A percentile compares a stretch with the other conserved stretches of the same genome.
Evolutionary conservation across 345 rosid genomes (phyloP).

Genomic region (Cardamine chenopodiifolia): DNA sequence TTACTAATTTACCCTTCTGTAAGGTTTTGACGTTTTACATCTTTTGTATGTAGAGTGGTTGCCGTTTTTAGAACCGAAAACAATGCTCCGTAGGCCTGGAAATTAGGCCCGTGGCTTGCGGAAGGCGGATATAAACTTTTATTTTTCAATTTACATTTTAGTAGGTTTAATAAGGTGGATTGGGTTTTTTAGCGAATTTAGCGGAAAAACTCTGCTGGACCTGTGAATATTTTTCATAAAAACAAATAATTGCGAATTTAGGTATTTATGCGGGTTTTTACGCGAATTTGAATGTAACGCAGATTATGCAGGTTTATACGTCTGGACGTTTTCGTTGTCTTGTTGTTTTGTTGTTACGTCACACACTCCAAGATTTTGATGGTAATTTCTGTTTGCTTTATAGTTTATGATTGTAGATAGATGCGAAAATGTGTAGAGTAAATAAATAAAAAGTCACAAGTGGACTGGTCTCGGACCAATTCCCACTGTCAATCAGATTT

Average conservation of each 20-base stretch:
- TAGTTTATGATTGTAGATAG: conserved; percentile 3
- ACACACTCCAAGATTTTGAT: conserved; percentile 27
- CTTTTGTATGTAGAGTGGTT: conserved; percentile 13
- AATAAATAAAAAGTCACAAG: conserved; percentile 32
- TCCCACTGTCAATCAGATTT: conserved; percentile 59
- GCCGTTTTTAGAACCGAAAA: not conserved
- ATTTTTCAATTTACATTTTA: no score
- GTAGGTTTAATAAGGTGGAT: no score
- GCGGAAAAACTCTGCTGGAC: no score
- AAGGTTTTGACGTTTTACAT: conserved; percentile 20
- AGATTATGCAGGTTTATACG: no score
- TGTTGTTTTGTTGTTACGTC: conserved; percentile 9
- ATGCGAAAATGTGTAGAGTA: conserved; percentile 36
- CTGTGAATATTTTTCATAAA: no score
- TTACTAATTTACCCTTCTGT: not conserved
- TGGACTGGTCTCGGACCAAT: conserved; percentile 83
- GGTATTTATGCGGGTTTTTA: no score
- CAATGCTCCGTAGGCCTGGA: no score
- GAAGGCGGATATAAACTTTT: no score
- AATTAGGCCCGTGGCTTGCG: no score
- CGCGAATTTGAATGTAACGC: no score
- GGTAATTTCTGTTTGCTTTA: not conserved
- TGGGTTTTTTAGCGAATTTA: no score
- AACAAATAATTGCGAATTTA: no score
- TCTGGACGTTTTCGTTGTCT: not conserved